Base-by-base conservation (phyloP, 2,329 filamentous ascomycete genomes). In the Drechslerella coelobrocha region DNA sequence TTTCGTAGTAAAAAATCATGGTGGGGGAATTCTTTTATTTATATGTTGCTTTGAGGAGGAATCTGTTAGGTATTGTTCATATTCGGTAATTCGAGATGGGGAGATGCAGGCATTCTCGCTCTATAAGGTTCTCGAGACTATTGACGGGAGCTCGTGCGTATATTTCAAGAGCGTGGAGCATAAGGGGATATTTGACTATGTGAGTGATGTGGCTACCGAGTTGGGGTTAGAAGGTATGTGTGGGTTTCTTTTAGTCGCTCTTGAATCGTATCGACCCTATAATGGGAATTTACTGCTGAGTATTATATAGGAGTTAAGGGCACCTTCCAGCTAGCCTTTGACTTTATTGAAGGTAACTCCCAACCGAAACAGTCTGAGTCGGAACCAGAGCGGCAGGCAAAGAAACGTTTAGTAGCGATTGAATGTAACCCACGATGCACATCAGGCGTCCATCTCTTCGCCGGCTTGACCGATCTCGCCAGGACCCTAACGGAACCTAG, bases 381-480 rank as follows among this genome's bases (percentile, higher is more conserved):
- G 2, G 37, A 23, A 10, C 29, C 19, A 27, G 17, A 23, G 2
- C 14, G n/a, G 34, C 6, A 52, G 21, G 39, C 6, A 10, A 41
- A 45, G 9, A 45, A 68, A 9, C 68, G 74, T 0, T 60, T 78
- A 1, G 72, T 75, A 41, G 73, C 76, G 2, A 76, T 78, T 27
- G 76, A 77, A 61, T 77, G 77, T 45, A 77, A 76, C 43, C 76
- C 77, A 1, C 73, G 75, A 14, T 73, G 75, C 9, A 78, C 77
- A 21, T 74, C 73, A 4, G 76, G 76, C 4, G 65, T 78, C 24
- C 77, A 78, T 43, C 71, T 78, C 6, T 78, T 77, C 73, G 75
- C 48, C 50, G 73, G 48, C 34, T 75, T 71, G 29, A 72, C 52
- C 1, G 45, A 68, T 4, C 66, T 75, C 4, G 74, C 65, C 1